phyloP scores from a whole-genome alignment of 306 rosid genomes.

The Acacia confusa region DNA sequence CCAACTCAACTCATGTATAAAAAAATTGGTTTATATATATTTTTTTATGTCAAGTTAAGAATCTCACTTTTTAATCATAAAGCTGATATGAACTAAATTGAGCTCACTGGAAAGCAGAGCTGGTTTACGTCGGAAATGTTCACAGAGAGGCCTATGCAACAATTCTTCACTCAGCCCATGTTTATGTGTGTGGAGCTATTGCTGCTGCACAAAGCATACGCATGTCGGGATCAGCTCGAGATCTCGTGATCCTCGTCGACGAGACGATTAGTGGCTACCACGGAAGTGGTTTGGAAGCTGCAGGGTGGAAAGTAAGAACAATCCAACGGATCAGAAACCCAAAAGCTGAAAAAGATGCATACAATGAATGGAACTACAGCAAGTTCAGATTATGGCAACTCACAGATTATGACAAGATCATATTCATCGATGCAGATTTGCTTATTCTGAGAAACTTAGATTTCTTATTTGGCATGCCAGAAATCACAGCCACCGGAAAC shows the following conservation, averaged over 20 bases:
- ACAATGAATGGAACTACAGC: slow-evolving; percentile 98
- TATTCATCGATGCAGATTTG: slow-evolving; percentile 91
- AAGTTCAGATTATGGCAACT: slow-evolving; percentile 91
- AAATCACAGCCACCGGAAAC: slow-evolving; percentile 90
- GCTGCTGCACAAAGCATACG: slow-evolving; percentile 94
- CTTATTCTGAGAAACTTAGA: slow-evolving; percentile 82
- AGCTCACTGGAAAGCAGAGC: slow-evolving; percentile 50
- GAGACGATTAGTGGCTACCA: slow-evolving; percentile 77
- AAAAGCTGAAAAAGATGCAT: slow-evolving; percentile 93
- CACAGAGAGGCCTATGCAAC: slow-evolving; percentile 89
- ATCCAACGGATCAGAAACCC: slow-evolving; percentile 90
- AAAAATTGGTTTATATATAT: not conserved
- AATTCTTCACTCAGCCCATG: slow-evolving; percentile 92
- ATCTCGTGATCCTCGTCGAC: slow-evolving; percentile 89
- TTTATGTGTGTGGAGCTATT: slow-evolving; percentile 91
- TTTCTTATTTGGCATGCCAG: slow-evolving; percentile 85
- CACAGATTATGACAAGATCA: slow-evolving; percentile 89
- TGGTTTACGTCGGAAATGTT: slow-evolving; percentile 60
- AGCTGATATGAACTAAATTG: slow-evolving; percentile 17
- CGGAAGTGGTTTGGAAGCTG: slow-evolving; percentile 83
- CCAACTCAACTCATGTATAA: no score
- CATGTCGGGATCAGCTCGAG: slow-evolving; percentile 83
- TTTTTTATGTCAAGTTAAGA: not conserved
- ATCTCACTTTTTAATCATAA: not conserved
- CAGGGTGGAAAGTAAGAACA: slow-evolving; percentile 90